A percentile compares a stretch with the other conserved stretches of the same genome.
These are phyloP conservation scores for Nidula niveotomentosa DNA, from an alignment of 1,284 basidiomycete species.

Conservation along the genomic window DNA sequence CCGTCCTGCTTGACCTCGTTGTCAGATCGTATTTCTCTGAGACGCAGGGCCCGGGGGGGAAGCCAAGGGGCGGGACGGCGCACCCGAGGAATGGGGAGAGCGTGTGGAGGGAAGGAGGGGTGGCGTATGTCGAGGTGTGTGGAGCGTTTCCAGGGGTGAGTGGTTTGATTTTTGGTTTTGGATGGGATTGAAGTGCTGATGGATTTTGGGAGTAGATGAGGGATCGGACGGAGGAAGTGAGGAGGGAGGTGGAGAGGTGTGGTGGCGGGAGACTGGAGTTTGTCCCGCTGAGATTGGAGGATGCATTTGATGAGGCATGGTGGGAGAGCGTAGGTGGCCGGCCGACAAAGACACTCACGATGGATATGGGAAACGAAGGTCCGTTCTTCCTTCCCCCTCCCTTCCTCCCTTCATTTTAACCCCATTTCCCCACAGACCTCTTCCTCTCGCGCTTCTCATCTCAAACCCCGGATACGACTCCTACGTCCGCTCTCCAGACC, in stretches of 20 bases:
- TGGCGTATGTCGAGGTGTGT: slow-evolving; percentile 72
- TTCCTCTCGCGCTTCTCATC: slow-evolving; percentile 23
- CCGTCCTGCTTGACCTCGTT: slow-evolving; percentile 69
- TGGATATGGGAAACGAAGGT: no score
- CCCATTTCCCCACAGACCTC: slow-evolving; percentile 54
- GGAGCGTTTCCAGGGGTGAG: slow-evolving; percentile 61
- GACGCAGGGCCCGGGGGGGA: slow-evolving; percentile 14
- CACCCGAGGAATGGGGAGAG: slow-evolving; percentile 58
- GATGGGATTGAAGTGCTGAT: slow-evolving; percentile 3
- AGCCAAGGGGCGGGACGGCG: slow-evolving; percentile 54
- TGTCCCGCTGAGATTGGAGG: slow-evolving; percentile 60
- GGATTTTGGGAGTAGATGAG: slow-evolving; percentile 37
- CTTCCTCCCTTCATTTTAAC: slow-evolving; percentile 25
- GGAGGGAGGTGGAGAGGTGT: slow-evolving; percentile 43
- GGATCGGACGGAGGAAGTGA: slow-evolving; percentile 55
- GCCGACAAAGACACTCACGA: slow-evolving; percentile 1
- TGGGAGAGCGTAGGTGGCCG: slow-evolving; percentile 48
- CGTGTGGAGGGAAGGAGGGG: slow-evolving; percentile 61
- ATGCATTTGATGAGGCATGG: slow-evolving; percentile 72
- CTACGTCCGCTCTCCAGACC: slow-evolving; percentile 48
- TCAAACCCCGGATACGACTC: slow-evolving; percentile 24
- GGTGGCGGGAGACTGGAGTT: slow-evolving; percentile 46
- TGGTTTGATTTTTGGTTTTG: slow-evolving; percentile 9
- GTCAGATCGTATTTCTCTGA: slow-evolving; percentile 56
- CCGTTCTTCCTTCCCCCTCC: no score